phyloP scores from a whole-genome alignment of 2,329 filamentous ascomycete genomes.

The Pestalotiopsis fici region DNA sequence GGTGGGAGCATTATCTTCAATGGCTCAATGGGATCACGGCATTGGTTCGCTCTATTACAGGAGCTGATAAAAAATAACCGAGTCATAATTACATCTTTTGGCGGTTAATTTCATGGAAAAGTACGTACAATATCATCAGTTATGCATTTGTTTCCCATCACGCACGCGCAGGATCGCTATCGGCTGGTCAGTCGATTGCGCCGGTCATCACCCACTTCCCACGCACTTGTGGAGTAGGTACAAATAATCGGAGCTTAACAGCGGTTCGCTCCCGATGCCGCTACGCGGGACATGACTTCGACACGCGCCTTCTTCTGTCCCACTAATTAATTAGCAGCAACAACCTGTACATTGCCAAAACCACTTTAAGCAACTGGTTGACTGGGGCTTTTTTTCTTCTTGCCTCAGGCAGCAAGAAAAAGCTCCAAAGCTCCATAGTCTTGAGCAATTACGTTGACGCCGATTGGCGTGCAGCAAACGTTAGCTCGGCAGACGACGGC shows the following conservation, averaged over 20 bases:
- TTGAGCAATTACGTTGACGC: background rate
- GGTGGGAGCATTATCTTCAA: background rate
- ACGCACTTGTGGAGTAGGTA: background rate
- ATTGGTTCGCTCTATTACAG: background rate
- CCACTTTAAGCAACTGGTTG: background rate
- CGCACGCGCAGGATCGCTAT: background rate
- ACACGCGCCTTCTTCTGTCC: background rate
- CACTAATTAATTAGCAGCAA: background rate
- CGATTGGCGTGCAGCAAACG: background rate
- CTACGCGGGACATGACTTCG: background rate
- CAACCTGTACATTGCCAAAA: background rate
- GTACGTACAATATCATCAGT: background rate
- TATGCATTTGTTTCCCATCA: background rate
- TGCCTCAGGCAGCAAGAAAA: background rate
- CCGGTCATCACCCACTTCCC: background rate
- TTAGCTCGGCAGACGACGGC: slow-evolving; percentile 4
- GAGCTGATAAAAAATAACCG: background rate
- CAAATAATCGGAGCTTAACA: background rate
- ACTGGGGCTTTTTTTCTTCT: background rate
- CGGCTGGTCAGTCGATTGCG: background rate
- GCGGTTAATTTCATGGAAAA: background rate
- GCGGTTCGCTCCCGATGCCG: background rate
- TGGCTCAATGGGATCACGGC: background rate
- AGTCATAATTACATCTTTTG: background rate
- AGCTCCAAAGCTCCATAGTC: background rate